Conservation (phyloP, 306 rosid genomes). For the Cyamopsis tetragonoloba region DNA sequence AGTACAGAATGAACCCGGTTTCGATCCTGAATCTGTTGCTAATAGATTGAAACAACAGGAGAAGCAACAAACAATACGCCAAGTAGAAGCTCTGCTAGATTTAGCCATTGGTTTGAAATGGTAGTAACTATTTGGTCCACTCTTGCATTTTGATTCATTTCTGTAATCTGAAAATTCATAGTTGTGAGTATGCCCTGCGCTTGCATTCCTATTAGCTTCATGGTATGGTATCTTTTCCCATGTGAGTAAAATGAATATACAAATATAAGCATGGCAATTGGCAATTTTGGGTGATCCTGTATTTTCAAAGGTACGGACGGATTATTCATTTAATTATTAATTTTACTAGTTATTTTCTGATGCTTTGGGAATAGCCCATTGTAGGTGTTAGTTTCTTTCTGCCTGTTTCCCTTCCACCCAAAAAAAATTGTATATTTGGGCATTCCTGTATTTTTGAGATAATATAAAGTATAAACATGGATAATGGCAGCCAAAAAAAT, state of each 20-base stretch:
- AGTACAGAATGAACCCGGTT: constrained; percentile 34
- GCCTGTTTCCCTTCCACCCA: no score
- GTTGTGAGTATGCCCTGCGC: background rate
- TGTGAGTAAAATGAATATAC: background rate
- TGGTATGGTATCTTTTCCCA: background rate
- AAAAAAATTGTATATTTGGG: no score
- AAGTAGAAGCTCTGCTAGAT: constrained; percentile 73
- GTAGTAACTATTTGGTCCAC: constrained; percentile 49
- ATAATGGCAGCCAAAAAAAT: no score
- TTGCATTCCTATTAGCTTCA: constrained; percentile 14
- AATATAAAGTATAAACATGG: no score
- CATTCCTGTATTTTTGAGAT: no score
- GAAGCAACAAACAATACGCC: constrained; percentile 66
- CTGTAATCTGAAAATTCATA: background rate
- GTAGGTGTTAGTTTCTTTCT: no score
- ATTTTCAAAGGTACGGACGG: background rate
- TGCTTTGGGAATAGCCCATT: no score
- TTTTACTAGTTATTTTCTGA: no score
- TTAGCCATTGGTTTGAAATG: constrained; percentile 67
- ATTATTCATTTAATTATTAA: no score
- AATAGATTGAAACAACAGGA: constrained; percentile 80
- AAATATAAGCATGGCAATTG: background rate
- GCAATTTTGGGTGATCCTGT: background rate
- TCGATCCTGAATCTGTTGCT: constrained; percentile 82
- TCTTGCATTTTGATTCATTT: constrained; percentile 10